Percentiles rank a stretch among this genome's conserved stretches.
These are phyloP conservation scores for Flaveria trinervia DNA, from an alignment of 129 eudicot species.

Conservation along the genomic window DNA sequence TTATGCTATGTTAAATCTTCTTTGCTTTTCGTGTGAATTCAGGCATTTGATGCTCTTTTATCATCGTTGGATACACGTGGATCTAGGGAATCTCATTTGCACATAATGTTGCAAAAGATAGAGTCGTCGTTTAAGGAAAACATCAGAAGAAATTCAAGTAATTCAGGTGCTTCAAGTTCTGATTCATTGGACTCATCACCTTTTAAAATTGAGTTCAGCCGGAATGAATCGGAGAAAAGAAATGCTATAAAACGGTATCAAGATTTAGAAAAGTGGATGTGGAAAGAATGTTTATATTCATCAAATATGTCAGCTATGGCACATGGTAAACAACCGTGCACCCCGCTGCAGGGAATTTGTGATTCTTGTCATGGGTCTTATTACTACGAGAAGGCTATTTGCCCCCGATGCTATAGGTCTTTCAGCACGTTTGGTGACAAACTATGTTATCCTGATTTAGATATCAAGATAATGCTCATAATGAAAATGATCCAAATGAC, in stretches of 20 bases:
- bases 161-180: conserved; percentile 29
- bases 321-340: conserved; percentile 58
- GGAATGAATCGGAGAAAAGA: conserved; percentile 53
- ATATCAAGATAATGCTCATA: conserved; percentile 27
- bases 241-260: conserved; percentile 54
- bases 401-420: conserved; percentile 59
- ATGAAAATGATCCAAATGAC: conserved; percentile 12
- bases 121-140: conserved; percentile 66
- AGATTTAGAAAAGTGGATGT: conserved; percentile 70
- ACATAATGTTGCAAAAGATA: conserved; percentile 66
- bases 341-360: conserved; percentile 64
- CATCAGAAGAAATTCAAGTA: conserved; percentile 36
- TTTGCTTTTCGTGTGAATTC: conserved; percentile 37
- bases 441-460: conserved; percentile 40
- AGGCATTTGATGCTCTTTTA: conserved; percentile 86
- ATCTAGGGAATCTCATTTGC: conserved; percentile 84
- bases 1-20: neutral
- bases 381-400: conserved; percentile 45
- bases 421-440: conserved; percentile 32
- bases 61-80: conserved; percentile 88
- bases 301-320: conserved; percentile 49
- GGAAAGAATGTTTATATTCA: conserved; percentile 72
- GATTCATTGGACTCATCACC: conserved; percentile 55
- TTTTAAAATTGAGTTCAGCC: conserved; percentile 58
- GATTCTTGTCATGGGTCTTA: conserved; percentile 53